phyloP scores from a whole-genome alignment of 2,329 filamentous ascomycete genomes.

The Scedosporium apiospermum region DNA sequence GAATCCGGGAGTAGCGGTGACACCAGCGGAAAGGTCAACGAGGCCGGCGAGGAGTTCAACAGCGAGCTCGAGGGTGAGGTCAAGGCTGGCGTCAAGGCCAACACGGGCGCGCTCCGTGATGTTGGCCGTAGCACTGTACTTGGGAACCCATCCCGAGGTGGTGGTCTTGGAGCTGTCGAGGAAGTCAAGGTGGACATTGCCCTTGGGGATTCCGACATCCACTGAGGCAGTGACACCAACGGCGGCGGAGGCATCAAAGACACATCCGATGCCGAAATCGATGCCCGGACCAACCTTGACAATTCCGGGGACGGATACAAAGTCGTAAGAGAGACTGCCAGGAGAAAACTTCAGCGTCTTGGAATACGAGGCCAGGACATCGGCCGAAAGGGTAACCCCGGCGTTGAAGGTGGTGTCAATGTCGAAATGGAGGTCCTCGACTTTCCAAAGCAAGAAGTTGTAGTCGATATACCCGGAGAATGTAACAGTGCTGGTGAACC shows the following conservation, averaged over 20 bases:
- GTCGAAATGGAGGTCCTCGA: slow-evolving; percentile 30
- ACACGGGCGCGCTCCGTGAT: slow-evolving; percentile 22
- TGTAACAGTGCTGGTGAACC: slow-evolving; percentile 24
- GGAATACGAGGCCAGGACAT: slow-evolving; percentile 22
- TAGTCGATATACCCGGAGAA: slow-evolving; percentile 33
- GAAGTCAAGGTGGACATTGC: slow-evolving; percentile 29
- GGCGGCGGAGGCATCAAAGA: slow-evolving; percentile 23
- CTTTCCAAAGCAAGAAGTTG: slow-evolving; percentile 22
- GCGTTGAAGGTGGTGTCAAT: slow-evolving; percentile 28
- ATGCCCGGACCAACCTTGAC: slow-evolving; percentile 26
- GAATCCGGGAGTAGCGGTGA: slow-evolving; percentile 25
- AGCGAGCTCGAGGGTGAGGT: slow-evolving; percentile 27
- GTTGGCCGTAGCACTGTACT: slow-evolving; percentile 24
- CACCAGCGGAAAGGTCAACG: slow-evolving; percentile 26
- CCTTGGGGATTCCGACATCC: slow-evolving; percentile 21
- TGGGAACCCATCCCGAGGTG: slow-evolving; percentile 25
- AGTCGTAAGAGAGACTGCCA: slow-evolving; percentile 23
- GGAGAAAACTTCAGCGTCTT: slow-evolving; percentile 25
- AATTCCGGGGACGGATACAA: slow-evolving; percentile 29
- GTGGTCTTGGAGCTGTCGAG: slow-evolving; percentile 17
- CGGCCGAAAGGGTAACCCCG: slow-evolving; percentile 24
- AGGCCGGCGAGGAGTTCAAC: slow-evolving; percentile 24
- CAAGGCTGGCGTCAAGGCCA: slow-evolving; percentile 20
- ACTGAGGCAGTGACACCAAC: slow-evolving; percentile 21
- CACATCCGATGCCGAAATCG: slow-evolving; percentile 25